Base-by-base conservation (phyloP, 2,329 filamentous ascomycete species). In the Botrytis squamosa region DNA sequence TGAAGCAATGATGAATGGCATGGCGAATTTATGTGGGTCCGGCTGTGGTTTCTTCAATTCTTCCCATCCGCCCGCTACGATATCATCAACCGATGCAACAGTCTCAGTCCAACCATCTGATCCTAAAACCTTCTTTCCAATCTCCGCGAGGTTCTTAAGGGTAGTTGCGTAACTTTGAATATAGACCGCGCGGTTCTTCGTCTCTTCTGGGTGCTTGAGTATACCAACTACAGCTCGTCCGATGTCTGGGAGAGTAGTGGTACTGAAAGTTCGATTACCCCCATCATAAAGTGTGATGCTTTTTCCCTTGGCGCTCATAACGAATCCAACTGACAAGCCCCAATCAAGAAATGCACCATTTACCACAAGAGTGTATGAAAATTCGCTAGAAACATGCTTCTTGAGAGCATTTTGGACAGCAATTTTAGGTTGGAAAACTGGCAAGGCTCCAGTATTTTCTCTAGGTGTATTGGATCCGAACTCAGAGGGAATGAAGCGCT, bases 401-500 rank as follows among this genome's bases (percentile, higher is more conserved):
- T 77, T 73, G 55, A 79, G 65, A 65, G 77, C 75, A 38, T 78
- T 59, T 20, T 69, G 75, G 29, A 76, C 74, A 44, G 77, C 73
- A 16, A 72, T 68, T 70, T 76, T 75, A 7, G 73, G 40, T 29
- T 69, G 33, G 20, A 76, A 77, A 59, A 76, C 22, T 57, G 77
- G 75, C 20, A 74, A 68, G 49, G 62, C n/a, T 49, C 73, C 57
- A 38, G 75, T 40, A 59, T 76, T 75, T 12, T 74, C 72, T 42
- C 63, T 75, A 33, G 71, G 68, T 0, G 74, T 82, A 81, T 81
- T 77, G 59, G 80, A 79, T 25, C 81, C 82, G 55, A 86, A 91
- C 73, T 91, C 88, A 18, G 86, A 86, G 1, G 89, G 88, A 55
- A 91, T 83, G 81, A 90, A 89, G 29, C 88, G 84, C 78, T 88